A percentile compares a stretch with the other conserved stretches of the same genome.
Conservation (phyloP, 495 filamentous ascomycete species). For the Penicillium malachiteum region DNA sequence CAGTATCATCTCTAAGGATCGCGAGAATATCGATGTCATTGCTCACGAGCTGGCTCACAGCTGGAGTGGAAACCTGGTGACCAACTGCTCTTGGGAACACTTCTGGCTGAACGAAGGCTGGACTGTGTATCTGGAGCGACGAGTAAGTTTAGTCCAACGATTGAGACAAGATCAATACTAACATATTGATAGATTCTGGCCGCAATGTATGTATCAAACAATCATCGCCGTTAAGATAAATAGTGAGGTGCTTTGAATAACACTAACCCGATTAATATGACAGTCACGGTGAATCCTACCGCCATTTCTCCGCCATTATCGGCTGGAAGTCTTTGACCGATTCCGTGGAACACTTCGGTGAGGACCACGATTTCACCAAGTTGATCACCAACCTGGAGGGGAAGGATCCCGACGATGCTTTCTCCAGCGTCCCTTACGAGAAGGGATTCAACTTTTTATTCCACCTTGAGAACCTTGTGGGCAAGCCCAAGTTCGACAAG, state of each 20-base stretch:
- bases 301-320: constrained; percentile 92
- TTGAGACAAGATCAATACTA: constrained; percentile 2
- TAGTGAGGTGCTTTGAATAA: neutral
- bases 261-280: constrained; percentile 5
- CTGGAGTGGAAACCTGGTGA: constrained; percentile 93
- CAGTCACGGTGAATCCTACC: constrained; percentile 74
- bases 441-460: constrained; percentile 80
- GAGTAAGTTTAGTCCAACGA: constrained; percentile 40
- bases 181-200: constrained; percentile 27
- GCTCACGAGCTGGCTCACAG: constrained; percentile 90
- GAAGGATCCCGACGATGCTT: constrained; percentile 92
- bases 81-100: constrained; percentile 90
- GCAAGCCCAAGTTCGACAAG: constrained; percentile 82
- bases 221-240: too few species aligned
- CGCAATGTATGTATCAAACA: constrained; percentile 25
- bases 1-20: constrained; percentile 86
- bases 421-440: constrained; percentile 76
- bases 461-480: constrained; percentile 78
- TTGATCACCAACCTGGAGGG: constrained; percentile 82
- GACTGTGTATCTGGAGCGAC: constrained; percentile 90
- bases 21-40: constrained; percentile 94
- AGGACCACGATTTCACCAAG: constrained; percentile 89
- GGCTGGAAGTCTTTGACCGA: constrained; percentile 62
- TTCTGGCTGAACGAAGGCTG: constrained; percentile 98
- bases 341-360: constrained; percentile 70